These are phyloP conservation scores for Globisporangium paddicum DNA, from an alignment of 352 stramenopile species.

Conservation along the genomic window DNA sequence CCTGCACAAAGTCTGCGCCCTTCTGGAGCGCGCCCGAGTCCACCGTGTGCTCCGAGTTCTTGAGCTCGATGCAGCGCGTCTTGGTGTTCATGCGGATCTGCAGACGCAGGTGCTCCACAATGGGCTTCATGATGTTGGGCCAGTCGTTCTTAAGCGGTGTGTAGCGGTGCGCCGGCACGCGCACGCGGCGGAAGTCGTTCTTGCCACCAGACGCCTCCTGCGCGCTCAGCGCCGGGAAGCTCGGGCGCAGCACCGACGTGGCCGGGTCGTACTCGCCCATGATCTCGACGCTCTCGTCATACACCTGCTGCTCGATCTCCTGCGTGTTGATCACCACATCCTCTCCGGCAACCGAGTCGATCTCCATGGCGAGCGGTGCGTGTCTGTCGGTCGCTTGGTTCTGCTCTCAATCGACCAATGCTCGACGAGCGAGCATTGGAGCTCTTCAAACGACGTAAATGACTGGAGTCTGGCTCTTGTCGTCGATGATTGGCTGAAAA, in stretches of 20 bases:
- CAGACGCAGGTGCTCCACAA: slow-evolving; percentile 98
- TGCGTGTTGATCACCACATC: slow-evolving; percentile 57
- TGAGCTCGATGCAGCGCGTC: slow-evolving; percentile 97
- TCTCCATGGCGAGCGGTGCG: slow-evolving; percentile 38
- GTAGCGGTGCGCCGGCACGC: slow-evolving; percentile 96
- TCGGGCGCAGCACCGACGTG: slow-evolving; percentile 34
- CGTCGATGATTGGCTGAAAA: slow-evolving; percentile 26
- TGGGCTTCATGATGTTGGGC: slow-evolving; percentile 98
- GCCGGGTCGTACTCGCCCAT: slow-evolving; percentile 31
- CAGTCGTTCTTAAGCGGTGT: slow-evolving; percentile 98
- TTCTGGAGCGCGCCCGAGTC: slow-evolving; percentile 96
- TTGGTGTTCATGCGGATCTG: slow-evolving; percentile 99
- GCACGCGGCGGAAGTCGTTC: slow-evolving; percentile 95
- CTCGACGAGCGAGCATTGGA: background rate
- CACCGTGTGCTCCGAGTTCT: slow-evolving; percentile 92
- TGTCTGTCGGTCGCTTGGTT: background rate
- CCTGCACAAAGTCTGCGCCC: slow-evolving; percentile 96
- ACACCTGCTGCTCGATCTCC: slow-evolving; percentile 44
- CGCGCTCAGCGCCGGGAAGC: slow-evolving; percentile 74
- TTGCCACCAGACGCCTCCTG: slow-evolving; percentile 81
- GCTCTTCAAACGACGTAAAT: slow-evolving; percentile 19
- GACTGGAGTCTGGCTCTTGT: slow-evolving; percentile 35
- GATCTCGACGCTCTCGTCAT: slow-evolving; percentile 52
- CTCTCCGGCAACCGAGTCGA: slow-evolving; percentile 56
- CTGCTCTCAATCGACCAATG: slow-evolving; percentile 9